Percentiles rank a stretch among this genome's conserved stretches.
Conservation (phyloP, 176 grass and related monocot species). For the Oryza australiensis region DNA sequence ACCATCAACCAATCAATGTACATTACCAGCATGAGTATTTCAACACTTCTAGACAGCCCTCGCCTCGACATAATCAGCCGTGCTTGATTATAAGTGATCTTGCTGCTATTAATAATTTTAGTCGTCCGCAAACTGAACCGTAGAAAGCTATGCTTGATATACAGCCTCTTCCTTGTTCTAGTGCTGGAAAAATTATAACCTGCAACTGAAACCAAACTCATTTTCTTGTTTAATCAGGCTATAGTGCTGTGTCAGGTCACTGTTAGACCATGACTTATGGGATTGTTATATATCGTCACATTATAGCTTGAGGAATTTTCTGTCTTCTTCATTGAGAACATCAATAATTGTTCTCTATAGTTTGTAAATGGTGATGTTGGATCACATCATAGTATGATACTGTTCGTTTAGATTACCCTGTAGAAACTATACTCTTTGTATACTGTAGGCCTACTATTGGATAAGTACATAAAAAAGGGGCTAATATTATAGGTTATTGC, state of each 20-base stretch:
- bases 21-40: neutral
- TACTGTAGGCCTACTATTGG: slow-evolving; percentile 16
- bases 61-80: neutral
- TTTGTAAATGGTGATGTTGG: neutral
- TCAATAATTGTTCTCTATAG: slow-evolving; percentile 11
- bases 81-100: slow-evolving; percentile 1
- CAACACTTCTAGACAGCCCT: neutral
- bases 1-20: neutral
- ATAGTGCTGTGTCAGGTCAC: neutral
- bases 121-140: neutral
- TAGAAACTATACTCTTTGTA: neutral
- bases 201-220: neutral
- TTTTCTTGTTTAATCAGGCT: neutral
- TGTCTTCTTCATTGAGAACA: slow-evolving; percentile 2
- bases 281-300: slow-evolving; percentile 21
- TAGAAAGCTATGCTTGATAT: neutral
- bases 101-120: slow-evolving; percentile 13
- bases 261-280: slow-evolving; percentile 8
- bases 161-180: neutral
- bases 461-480: neutral
- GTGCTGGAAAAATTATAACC: neutral
- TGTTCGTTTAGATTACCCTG: slow-evolving; percentile 13
- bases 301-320: slow-evolving; percentile 4
- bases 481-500: neutral
- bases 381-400: neutral